Evolutionary conservation across 2,329 filamentous ascomycete species (phyloP).

Genomic region (Colletotrichum incanum): DNA sequence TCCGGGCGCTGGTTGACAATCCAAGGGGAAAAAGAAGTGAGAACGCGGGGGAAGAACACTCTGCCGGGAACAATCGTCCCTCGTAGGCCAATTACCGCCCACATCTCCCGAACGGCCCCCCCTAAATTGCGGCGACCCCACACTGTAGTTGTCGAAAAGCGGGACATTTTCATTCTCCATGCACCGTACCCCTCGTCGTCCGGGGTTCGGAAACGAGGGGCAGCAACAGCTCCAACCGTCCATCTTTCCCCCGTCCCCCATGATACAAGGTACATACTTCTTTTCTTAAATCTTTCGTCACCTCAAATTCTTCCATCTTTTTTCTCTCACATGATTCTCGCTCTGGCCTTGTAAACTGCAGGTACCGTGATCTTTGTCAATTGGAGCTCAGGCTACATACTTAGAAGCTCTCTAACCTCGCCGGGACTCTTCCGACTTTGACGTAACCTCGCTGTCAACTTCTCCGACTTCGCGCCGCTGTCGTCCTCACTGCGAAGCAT

Average conservation of each 20-base stretch:
- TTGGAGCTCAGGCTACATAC: not conserved
- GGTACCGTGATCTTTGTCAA: slow-evolving; percentile 2
- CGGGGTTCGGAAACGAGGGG: slow-evolving; percentile 41
- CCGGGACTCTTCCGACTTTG: slow-evolving; percentile 2
- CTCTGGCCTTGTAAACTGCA: not conserved
- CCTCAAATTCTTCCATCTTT: not conserved
- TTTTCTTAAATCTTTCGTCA: slow-evolving; percentile 10
- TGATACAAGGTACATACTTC: slow-evolving; percentile 17
- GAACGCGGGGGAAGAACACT: slow-evolving; percentile 35
- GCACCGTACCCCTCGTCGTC: slow-evolving; percentile 41
- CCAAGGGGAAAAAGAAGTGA: not conserved
- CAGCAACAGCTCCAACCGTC: slow-evolving; percentile 10
- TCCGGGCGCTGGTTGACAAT: slow-evolving; percentile 9
- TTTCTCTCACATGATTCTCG: not conserved
- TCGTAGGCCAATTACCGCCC: slow-evolving; percentile 37
- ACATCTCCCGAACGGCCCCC: slow-evolving; percentile 39
- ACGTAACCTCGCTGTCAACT: slow-evolving; percentile 22
- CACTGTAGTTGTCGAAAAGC: slow-evolving; percentile 14
- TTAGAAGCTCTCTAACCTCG: slow-evolving; percentile 7
- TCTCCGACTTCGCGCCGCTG: slow-evolving; percentile 7
- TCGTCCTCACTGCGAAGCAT: not conserved
- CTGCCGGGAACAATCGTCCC: slow-evolving; percentile 31
- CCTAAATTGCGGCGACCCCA: slow-evolving; percentile 29
- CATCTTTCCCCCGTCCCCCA: not conserved
- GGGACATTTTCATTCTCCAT: slow-evolving; percentile 16